Percentiles rank a stretch among this genome's conserved stretches.
These are phyloP conservation scores for Gymnopilus junonius DNA, from an alignment of 768 basidiomycete genomes.

Conservation along the genomic window DNA sequence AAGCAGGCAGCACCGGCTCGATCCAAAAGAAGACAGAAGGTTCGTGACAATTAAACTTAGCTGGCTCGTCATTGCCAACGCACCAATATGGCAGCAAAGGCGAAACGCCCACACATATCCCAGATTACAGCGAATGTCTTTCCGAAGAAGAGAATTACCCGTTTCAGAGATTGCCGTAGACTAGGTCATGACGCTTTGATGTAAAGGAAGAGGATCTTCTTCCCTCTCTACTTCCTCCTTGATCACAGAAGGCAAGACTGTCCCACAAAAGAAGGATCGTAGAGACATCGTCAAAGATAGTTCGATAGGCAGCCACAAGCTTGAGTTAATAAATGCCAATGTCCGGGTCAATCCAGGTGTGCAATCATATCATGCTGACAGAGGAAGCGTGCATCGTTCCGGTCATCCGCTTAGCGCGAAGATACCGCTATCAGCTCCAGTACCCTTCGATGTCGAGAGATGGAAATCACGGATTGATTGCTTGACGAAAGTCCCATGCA, in stretches of 20 bases:
- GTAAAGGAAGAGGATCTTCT: background rate
- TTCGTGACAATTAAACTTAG: slow-evolving; percentile 4
- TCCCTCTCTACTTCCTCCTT: background rate
- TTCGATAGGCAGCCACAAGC: background rate
- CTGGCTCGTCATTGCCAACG: background rate
- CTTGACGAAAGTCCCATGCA: background rate
- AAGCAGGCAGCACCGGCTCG: background rate
- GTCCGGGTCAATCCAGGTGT: background rate
- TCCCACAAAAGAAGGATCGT: background rate
- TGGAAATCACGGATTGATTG: background rate
- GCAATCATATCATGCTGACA: background rate
- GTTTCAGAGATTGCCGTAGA: slow-evolving; percentile 1
- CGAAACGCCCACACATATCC: background rate
- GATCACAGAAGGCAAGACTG: background rate
- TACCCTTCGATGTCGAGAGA: background rate
- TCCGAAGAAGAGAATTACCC: background rate
- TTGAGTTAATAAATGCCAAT: background rate
- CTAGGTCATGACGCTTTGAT: background rate
- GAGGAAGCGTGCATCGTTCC: background rate
- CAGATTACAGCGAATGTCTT: background rate
- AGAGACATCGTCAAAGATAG: background rate
- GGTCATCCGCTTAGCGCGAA: background rate
- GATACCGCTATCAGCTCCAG: background rate
- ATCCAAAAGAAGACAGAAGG: slow-evolving; percentile 1
- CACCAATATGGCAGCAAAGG: background rate